phyloP scores from a whole-genome alignment of 805 yeast genomes.

The Yarrowia sp. region DNA sequence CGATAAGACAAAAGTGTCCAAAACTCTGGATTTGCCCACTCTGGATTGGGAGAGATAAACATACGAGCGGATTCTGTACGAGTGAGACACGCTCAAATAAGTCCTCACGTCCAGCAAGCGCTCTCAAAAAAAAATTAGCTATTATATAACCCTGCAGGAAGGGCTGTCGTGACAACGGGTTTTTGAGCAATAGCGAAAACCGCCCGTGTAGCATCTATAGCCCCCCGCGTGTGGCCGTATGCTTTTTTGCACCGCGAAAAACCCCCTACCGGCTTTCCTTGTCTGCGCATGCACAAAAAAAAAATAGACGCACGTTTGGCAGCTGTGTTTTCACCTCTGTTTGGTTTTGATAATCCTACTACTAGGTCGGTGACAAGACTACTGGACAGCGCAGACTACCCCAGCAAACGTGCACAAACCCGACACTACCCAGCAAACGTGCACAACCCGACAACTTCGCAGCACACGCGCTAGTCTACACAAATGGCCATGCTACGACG shows the following conservation, averaged over 20 bases:
- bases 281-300: neutral
- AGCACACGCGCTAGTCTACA: no score
- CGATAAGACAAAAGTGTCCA: neutral
- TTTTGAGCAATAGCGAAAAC: no score
- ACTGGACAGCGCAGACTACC: no score
- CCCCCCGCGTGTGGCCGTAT: no score
- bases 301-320: slow-evolving; percentile 20
- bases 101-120: neutral
- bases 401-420: neutral
- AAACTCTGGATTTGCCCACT: no score
- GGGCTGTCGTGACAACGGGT: neutral
- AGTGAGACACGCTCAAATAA: neutral
- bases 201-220: no score
- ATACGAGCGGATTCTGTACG: neutral
- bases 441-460: no score
- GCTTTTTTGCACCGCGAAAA: no score
- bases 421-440: no score
- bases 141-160: slow-evolving; percentile 17
- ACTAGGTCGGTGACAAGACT: no score
- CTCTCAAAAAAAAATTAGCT: slow-evolving; percentile 4
- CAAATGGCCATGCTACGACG: slow-evolving; percentile 24
- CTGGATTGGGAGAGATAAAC: neutral
- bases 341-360: neutral
- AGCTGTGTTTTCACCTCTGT: slow-evolving; percentile 11
- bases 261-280: no score